Percentiles rank a stretch among this genome's conserved stretches.
These are phyloP conservation scores for Cardiospermum halicacabum DNA, from an alignment of 345 rosid genomes.

Conservation along the genomic window DNA sequence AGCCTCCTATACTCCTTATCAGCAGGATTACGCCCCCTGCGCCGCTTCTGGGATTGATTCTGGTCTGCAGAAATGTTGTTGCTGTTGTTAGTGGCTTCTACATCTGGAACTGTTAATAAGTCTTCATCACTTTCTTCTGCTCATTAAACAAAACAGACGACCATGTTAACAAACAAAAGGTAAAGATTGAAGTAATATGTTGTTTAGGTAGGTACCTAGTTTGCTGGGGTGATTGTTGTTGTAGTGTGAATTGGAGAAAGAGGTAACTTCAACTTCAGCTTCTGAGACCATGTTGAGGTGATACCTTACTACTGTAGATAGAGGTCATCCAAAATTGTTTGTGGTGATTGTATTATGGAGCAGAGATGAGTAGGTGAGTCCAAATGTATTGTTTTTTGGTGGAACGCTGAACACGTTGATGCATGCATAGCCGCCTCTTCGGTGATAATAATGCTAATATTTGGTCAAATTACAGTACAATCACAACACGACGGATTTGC, in stretches of 20 bases:
- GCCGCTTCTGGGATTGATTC: slow-evolving; percentile 31
- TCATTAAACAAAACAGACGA: no score
- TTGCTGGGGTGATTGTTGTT: slow-evolving; percentile 24
- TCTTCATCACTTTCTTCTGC: slow-evolving; percentile 72
- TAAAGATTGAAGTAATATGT: no score
- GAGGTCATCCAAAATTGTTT: background rate
- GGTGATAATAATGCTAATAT: no score
- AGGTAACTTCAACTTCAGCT: slow-evolving; percentile 7
- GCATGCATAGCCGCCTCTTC: slow-evolving; percentile 31
- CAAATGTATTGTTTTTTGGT: slow-evolving; percentile 14
- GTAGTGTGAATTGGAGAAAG: slow-evolving; percentile 11
- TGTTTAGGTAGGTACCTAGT: slow-evolving; percentile 24
- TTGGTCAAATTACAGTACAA: no score
- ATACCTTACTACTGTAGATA: background rate
- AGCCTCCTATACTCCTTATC: slow-evolving; percentile 70
- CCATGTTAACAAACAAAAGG: no score
- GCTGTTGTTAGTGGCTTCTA: slow-evolving; percentile 35
- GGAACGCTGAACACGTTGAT: slow-evolving; percentile 34
- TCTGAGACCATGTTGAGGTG: background rate
- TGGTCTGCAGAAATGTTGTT: slow-evolving; percentile 6
- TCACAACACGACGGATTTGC: no score
- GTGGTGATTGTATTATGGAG: no score
- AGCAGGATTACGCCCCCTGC: slow-evolving; percentile 49
- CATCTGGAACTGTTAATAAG: slow-evolving; percentile 61
- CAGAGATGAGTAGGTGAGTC: no score